Evolutionary conservation across 2,329 filamentous ascomycete genomes (phyloP), one percentile per base, ranked within the genome.

Genomic region (Atkinsonella texensis): DNA sequence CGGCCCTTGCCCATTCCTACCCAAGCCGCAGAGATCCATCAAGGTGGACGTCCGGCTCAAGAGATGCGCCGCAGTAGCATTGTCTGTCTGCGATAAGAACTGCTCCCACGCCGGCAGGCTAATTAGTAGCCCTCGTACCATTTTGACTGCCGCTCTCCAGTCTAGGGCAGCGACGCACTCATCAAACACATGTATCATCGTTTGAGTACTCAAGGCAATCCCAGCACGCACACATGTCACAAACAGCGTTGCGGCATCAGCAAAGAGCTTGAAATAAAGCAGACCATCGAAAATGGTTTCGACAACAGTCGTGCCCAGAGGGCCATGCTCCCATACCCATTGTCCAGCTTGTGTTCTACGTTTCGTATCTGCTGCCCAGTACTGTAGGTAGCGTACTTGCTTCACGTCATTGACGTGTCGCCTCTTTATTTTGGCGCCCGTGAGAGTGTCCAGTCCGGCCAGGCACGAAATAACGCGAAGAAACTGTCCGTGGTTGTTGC

Each of bases 261-360:
- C 65, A 32, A 74, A 64, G 40, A 71, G 64, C 52, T 65, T 68
- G 42, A 78, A 74, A 40, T 71, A 67, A 10, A 81, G 60, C 48
- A 80, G 66, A 1, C 74, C 73, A 40, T 65, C 59, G 23, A 81
- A 64, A 3, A 79, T 64, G 47, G 69, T 64, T 54, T 78, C 70
- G 10, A 74, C 65, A 5, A 78, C 57, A 2, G 62, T 56, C 8
- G 62, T 62, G 39, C 65, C 64, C 15, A 77, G 58, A 4, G 59
- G 61, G 2, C 67, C 65, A 45, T 72, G 69, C 57, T 74, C 62
- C 51, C 70, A 68, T 15, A 71, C 63, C 53, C 63, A 70, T 3
- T 67, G 61, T 4, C 66, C 67, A 32, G 53, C 58, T 53, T 51
- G 57, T 38, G 60, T 54, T 32, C 62, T 55, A 18, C 57, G 58